Conservation (phyloP, 208 protist species). For the Herpetomonas tarakana region DNA sequence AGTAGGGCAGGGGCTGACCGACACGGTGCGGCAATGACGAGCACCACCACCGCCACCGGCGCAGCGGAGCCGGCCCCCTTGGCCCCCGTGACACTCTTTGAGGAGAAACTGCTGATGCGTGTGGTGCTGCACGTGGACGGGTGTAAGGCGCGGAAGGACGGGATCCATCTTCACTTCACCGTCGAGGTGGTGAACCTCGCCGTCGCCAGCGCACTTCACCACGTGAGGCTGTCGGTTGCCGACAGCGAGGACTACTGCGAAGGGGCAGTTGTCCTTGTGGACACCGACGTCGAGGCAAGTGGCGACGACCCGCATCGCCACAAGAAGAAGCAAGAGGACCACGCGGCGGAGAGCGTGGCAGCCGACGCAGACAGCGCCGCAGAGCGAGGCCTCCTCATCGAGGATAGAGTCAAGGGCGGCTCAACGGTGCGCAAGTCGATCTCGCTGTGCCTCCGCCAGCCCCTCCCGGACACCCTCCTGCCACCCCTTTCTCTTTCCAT, state of each 20-base stretch:
- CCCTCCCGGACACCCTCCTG: neutral
- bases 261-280: constrained; percentile 6
- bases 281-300: neutral
- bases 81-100: constrained; percentile 32
- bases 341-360: no score
- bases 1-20: constrained; percentile 6
- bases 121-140: constrained; percentile 22
- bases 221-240: constrained; percentile 20
- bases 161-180: constrained; percentile 26
- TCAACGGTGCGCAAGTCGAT: neutral
- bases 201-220: constrained; percentile 21
- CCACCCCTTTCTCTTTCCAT: constrained; percentile 28
- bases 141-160: constrained; percentile 49
- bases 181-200: constrained; percentile 43
- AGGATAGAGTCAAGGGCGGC: neutral
- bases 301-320: no score
- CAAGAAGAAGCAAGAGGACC: no score
- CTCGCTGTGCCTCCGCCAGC: neutral
- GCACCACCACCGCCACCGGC: constrained; percentile 6
- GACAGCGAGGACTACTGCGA: constrained; percentile 13
- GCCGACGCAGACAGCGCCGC: no score
- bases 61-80: constrained; percentile 11
- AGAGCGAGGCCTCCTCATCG: no score
- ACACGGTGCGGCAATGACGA: neutral
- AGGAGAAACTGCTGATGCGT: constrained; percentile 24